Evolutionary conservation across 495 filamentous ascomycete genomes (phyloP).

Genomic region (Penicillium flavigenum): DNA sequence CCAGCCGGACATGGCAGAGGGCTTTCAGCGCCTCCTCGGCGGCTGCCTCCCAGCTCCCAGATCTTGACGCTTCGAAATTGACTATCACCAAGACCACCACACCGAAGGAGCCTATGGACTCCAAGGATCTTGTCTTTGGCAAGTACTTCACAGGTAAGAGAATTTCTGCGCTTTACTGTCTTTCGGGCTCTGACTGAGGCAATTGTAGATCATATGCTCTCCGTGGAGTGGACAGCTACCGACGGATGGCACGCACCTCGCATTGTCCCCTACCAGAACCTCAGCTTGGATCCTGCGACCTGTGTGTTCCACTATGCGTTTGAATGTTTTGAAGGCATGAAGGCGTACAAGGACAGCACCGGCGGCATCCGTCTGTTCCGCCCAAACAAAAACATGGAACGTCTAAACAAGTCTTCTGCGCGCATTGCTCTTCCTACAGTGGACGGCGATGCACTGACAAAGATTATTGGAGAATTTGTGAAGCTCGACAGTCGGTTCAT

Average conservation of each 20-base stretch:
- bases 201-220: slow-evolving; percentile 89
- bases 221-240: slow-evolving; percentile 84
- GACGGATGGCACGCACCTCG: slow-evolving; percentile 77
- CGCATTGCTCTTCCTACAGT: slow-evolving; percentile 91
- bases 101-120: slow-evolving; percentile 69
- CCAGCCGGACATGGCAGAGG: slow-evolving; percentile 40
- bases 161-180: not conserved
- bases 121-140: slow-evolving; percentile 83
- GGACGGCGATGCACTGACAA: slow-evolving; percentile 64
- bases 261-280: slow-evolving; percentile 93
- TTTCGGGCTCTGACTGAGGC: slow-evolving; percentile 21
- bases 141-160: slow-evolving; percentile 76
- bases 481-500: slow-evolving; percentile 86
- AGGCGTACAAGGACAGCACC: slow-evolving; percentile 82
- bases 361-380: slow-evolving; percentile 83
- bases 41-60: slow-evolving; percentile 53
- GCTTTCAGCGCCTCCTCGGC: slow-evolving; percentile 61
- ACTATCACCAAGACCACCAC: slow-evolving; percentile 68
- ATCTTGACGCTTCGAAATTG: slow-evolving; percentile 75
- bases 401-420: slow-evolving; percentile 82
- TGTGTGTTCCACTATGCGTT: slow-evolving; percentile 99
- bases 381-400: slow-evolving; percentile 94
- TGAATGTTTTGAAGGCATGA: slow-evolving; percentile 97
- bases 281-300: slow-evolving; percentile 90
- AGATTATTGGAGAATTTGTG: slow-evolving; percentile 76